Evolutionary conservation across 331 rosid genomes (phyloP), one percentile per base, ranked within the genome.

Genomic region (Saraca asoca): DNA sequence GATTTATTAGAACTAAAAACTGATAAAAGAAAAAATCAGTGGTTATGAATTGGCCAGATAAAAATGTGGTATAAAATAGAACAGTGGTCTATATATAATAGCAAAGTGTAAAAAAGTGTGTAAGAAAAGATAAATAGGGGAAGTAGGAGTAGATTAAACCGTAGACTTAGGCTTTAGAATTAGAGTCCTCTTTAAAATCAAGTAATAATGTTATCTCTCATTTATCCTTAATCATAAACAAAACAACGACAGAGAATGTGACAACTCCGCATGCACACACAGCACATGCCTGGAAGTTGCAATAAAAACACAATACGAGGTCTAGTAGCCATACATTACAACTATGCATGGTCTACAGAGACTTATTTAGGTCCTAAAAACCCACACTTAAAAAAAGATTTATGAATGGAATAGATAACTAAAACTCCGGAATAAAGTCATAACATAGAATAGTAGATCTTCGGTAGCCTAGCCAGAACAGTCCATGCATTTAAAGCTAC

Each of bases 221-320:
- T 49, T 70, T 74, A 70, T 73, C 77, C 77, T 68, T 14, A 44
- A 66, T 58, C 69, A 74, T 64, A 71, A 75, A 75, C 58, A 68
- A 24, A 78, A 75, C 58, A 68, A 79, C 67, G 73, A 54, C 55
- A 42, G n/a, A 82, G 73, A 85, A 79, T 82, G 85, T 82, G 85
- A 82, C 82, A 78, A 89, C 81, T 76, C 54, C 57, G 68, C 86
- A 87, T 76, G 86, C 81, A 72, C 68, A 70, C 7, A 63, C 59
- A 70, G 74, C 80, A 61, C 79, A 75, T 75, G 82, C 79, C 79
- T 63, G 58, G 76, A 24, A 75, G 73, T 69, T 72, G 77, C 76
- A 75, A 78, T 67, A 53, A 69, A 69, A 75, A 75, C 63, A 78
- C 62, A 65, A 68, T 34, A 66, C 68, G 68, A 66, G 69, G 66